These are phyloP conservation scores for Colletotrichum graminicola DNA, from an alignment of 2,329 filamentous ascomycete species.

Conservation along the genomic window DNA sequence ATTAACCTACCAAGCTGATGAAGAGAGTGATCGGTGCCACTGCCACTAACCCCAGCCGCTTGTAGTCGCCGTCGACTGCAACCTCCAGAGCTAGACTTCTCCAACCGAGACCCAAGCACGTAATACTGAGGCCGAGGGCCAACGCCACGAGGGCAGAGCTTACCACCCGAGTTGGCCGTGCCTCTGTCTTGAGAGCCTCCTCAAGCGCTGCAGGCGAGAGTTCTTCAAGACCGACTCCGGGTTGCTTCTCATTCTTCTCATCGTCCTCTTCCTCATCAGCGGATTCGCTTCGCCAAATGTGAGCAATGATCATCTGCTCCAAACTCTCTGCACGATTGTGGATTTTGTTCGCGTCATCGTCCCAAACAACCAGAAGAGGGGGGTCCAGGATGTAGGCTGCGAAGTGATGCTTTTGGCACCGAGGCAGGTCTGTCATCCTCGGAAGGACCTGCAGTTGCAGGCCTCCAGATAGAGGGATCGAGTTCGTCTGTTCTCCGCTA, in stretches of 20 bases:
- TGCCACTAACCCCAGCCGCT: slow-evolving; percentile 66
- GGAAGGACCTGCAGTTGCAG: slow-evolving; percentile 73
- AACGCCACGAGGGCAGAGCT: slow-evolving; percentile 66
- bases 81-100: slow-evolving; percentile 67
- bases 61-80: slow-evolving; percentile 64
- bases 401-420: slow-evolving; percentile 74
- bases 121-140: slow-evolving; percentile 65
- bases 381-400: slow-evolving; percentile 73
- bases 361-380: slow-evolving; percentile 73
- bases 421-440: slow-evolving; percentile 66
- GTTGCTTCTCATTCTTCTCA: slow-evolving; percentile 57
- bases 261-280: slow-evolving; percentile 55
- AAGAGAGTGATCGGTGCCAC: slow-evolving; percentile 68
- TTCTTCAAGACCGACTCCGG: slow-evolving; percentile 54
- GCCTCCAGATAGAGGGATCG: slow-evolving; percentile 69
- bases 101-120: slow-evolving; percentile 69
- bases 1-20: slow-evolving; percentile 61
- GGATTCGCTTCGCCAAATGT: slow-evolving; percentile 63
- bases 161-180: slow-evolving; percentile 65
- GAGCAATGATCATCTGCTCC: slow-evolving; percentile 66
- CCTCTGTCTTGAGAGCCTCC: slow-evolving; percentile 53
- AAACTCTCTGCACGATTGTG: slow-evolving; percentile 64
- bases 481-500: slow-evolving; percentile 55
- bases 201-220: slow-evolving; percentile 59
- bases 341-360: slow-evolving; percentile 69